Percentiles rank a stretch among this genome's conserved stretches.
These are phyloP conservation scores for Sordaria brevicollis DNA, from an alignment of 495 filamentous ascomycete species.

Conservation along the genomic window DNA sequence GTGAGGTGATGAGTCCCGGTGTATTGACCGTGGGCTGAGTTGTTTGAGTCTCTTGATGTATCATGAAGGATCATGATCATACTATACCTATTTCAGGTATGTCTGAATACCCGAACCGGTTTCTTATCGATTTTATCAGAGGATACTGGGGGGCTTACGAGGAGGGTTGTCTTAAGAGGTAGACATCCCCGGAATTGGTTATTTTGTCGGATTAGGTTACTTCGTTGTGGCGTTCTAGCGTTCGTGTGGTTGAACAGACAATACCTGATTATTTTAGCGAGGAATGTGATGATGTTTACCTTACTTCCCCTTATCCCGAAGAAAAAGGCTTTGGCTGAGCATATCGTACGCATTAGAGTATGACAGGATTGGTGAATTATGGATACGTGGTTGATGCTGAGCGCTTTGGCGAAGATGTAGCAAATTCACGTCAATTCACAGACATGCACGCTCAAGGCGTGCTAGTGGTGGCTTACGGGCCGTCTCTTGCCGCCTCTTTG, in stretches of 20 bases:
- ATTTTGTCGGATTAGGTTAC: not conserved
- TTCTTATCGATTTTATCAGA: not conserved
- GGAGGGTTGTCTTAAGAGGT: not conserved
- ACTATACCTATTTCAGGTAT: not conserved
- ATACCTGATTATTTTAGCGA: not conserved
- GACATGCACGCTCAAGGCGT: not conserved
- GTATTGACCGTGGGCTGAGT: not conserved
- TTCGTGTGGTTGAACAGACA: too few relatives aligned
- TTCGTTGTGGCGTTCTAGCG: not conserved
- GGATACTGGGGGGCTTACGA: not conserved
- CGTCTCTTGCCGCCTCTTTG: not conserved
- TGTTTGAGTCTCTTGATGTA: not conserved
- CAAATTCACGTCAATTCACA: not conserved
- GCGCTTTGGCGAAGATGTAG: too few relatives aligned
- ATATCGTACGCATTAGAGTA: too few relatives aligned
- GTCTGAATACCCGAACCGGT: not conserved
- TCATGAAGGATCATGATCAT: not conserved
- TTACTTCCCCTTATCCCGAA: not conserved
- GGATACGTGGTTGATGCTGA: too few relatives aligned
- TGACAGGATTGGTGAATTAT: too few relatives aligned
- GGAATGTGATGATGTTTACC: not conserved
- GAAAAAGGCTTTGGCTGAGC: too few relatives aligned
- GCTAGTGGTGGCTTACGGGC: not conserved
- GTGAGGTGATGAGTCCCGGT: not conserved
- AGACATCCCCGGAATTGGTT: not conserved